Conservation (phyloP, 2,329 filamentous ascomycete genomes). For the Mycogone perniciosa region DNA sequence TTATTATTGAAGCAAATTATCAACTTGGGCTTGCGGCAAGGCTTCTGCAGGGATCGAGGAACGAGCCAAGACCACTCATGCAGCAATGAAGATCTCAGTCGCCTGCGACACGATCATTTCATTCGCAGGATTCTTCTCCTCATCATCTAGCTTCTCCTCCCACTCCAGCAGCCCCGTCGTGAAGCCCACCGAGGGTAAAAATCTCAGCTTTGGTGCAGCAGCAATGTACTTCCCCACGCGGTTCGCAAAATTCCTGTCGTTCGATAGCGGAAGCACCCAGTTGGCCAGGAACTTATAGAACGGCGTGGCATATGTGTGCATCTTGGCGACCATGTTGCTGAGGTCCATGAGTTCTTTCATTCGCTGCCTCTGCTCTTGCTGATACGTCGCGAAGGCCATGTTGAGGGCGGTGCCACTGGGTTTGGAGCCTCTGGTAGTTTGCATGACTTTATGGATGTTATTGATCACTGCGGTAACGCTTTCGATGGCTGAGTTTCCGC, state of each 20-base stretch:
- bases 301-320: not conserved
- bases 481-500: slow-evolving; percentile 26
- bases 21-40: too few relatives aligned
- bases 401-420: not conserved
- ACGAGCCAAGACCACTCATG: too few relatives aligned
- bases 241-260: not conserved
- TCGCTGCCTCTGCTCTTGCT: not conserved
- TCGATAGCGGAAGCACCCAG: not conserved
- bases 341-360: slow-evolving; percentile 1
- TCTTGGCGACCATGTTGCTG: slow-evolving; percentile 3
- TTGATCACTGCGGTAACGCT: slow-evolving; percentile 20
- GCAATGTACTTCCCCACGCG: not conserved
- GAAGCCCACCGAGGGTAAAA: slow-evolving; percentile 1
- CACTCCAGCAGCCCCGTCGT: not conserved
- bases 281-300: not conserved
- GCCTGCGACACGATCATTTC: too few relatives aligned
- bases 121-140: not conserved
- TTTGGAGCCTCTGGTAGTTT: not conserved
- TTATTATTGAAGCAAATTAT: too few relatives aligned
- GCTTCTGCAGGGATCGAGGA: too few relatives aligned
- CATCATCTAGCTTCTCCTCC: not conserved
- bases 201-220: not conserved
- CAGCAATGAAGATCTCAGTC: too few relatives aligned
- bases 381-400: not conserved
- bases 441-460: slow-evolving; percentile 13